A percentile compares a stretch with the other conserved stretches of the same genome.
Conservation (phyloP, 805 yeast species). For the Schwanniomyces sp. region DNA sequence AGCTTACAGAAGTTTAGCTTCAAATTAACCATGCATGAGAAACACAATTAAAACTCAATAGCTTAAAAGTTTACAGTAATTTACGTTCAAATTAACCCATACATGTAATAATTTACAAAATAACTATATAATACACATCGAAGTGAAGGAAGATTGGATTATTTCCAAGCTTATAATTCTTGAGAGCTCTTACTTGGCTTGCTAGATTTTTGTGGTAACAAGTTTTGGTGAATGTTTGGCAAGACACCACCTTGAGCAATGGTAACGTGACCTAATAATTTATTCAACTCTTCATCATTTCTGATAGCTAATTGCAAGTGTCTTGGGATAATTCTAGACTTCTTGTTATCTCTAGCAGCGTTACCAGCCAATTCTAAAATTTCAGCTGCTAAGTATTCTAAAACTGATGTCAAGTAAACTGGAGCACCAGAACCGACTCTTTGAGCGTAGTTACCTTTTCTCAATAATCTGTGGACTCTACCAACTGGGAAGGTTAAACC, state of each 20-base stretch:
- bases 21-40: no score
- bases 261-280: conserved; percentile 50
- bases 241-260: conserved; percentile 55
- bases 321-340: conserved; percentile 53
- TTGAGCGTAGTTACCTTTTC: conserved; percentile 52
- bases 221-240: conserved; percentile 50
- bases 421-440: conserved; percentile 56
- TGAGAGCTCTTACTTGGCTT: conserved; percentile 54
- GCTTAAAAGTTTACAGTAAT: neutral
- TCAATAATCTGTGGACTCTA: conserved; percentile 51
- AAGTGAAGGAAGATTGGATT: conserved; percentile 8
- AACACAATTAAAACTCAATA: no score
- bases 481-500: conserved; percentile 53
- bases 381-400: conserved; percentile 51
- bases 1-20: no score
- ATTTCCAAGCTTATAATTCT: conserved; percentile 45
- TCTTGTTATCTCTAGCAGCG: conserved; percentile 54
- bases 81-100: conserved; percentile 1
- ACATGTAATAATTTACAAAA: conserved; percentile 5
- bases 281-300: conserved; percentile 53
- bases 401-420: conserved; percentile 49
- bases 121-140: conserved; percentile 16
- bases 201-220: conserved; percentile 56
- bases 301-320: conserved; percentile 53
- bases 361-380: conserved; percentile 53